phyloP scores from a whole-genome alignment of 192 early-diverging fungal species.

The Backusella westeae region DNA sequence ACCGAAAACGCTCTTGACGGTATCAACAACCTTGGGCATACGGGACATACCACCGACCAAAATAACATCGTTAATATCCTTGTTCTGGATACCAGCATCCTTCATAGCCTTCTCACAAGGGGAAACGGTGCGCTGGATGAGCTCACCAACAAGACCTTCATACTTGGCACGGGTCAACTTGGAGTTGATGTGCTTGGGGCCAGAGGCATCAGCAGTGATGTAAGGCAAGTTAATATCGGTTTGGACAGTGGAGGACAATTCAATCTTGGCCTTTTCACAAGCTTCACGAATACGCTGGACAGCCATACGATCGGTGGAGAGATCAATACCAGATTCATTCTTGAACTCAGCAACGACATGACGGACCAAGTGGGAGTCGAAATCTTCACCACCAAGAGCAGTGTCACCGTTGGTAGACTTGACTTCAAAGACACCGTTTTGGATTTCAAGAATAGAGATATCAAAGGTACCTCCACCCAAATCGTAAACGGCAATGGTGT shows the following conservation, averaged over 20 bases:
- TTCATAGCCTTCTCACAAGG: constrained; percentile 90
- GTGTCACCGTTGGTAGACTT: constrained; percentile 91
- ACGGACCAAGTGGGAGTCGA: constrained; percentile 59
- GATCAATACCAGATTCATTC: constrained; percentile 77
- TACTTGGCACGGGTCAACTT: constrained; percentile 84
- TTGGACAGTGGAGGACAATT: constrained; percentile 81
- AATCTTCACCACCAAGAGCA: constrained; percentile 59
- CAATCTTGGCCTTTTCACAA: constrained; percentile 92
- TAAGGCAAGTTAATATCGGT: constrained; percentile 97
- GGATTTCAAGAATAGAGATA: constrained; percentile 87
- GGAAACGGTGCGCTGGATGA: constrained; percentile 78
- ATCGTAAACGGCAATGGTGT: constrained; percentile 84
- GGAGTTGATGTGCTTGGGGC: constrained; percentile 96
- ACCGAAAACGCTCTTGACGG: constrained; percentile 84
- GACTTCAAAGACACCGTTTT: constrained; percentile 89
- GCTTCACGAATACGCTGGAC: constrained; percentile 90
- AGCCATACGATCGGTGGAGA: constrained; percentile 83
- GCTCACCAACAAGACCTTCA: constrained; percentile 66
- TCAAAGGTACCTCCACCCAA: constrained; percentile 92
- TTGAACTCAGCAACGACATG: constrained; percentile 81
- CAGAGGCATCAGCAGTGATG: constrained; percentile 83
- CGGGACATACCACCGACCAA: constrained; percentile 97
- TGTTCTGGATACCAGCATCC: constrained; percentile 72
- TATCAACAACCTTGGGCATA: constrained; percentile 92
- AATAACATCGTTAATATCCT: constrained; percentile 90